A percentile compares a stretch with the other conserved stretches of the same genome.
Conservation (phyloP, 1,284 basidiomycete genomes). For the Lignosus rhinocerotis region DNA sequence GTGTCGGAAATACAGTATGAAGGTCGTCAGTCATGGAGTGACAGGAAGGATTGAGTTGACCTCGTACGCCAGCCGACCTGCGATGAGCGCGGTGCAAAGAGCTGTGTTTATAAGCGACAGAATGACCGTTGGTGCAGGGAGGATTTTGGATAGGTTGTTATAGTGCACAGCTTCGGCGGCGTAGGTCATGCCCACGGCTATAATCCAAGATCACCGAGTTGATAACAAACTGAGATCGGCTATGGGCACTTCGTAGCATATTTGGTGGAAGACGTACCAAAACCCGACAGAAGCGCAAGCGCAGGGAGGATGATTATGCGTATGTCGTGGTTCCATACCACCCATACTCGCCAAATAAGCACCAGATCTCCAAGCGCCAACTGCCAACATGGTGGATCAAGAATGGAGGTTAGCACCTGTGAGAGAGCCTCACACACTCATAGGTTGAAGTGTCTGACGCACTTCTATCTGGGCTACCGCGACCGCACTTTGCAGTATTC, state of each 20-base stretch:
- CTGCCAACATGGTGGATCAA: background rate
- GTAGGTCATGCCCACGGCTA: conserved; percentile 5
- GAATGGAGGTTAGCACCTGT: background rate
- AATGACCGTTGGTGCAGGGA: conserved; percentile 6
- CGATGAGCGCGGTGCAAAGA: conserved; percentile 10
- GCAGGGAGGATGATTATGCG: conserved; percentile 3
- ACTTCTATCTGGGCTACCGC: conserved; percentile 4
- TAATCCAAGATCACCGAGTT: background rate
- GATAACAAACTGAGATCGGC: too few relatives aligned
- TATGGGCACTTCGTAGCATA: too few relatives aligned
- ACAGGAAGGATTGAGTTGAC: background rate
- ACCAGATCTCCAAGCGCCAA: conserved; percentile 2
- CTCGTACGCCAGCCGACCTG: conserved; percentile 8
- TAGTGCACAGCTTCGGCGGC: conserved; percentile 1
- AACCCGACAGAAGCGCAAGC: background rate
- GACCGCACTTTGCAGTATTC: conserved; percentile 2
- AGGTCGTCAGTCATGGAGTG: background rate
- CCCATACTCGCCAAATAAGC: conserved; percentile 14
- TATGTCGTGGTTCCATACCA: conserved; percentile 7
- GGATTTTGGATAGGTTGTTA: conserved; percentile 5
- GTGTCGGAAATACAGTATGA: background rate
- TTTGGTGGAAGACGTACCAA: background rate
- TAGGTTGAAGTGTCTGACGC: background rate
- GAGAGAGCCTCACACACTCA: too few relatives aligned
- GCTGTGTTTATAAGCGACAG: conserved; percentile 4